Evolutionary conservation across 129 eudicot genomes (phyloP), one percentile per base, ranked within the genome.

Genomic region (Flaveria trinervia): DNA sequence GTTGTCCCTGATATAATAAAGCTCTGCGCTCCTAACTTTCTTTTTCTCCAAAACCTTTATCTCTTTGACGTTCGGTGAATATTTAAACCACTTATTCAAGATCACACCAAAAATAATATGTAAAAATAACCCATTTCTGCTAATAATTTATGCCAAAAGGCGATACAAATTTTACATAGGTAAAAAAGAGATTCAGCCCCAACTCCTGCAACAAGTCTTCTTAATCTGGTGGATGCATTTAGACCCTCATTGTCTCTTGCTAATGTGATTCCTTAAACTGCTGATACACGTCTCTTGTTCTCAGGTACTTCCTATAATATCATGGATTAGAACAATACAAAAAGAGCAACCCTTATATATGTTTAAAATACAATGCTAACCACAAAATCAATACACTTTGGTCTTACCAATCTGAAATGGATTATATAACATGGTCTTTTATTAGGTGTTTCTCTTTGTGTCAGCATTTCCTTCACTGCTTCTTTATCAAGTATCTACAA

Each of bases 21-120:
- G 91, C 86, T 92, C 87, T 49, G 96, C 96, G 88, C 97, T 89
- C 82, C 92, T 86, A 80, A 92, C 97, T 80, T 88, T 89, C 93
- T 86, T 92, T 92, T 88, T 92, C 80, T 92, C 97, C 80, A 92
- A 69, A 72, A 89, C 92, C 76, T 87, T 86, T 82, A 92, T 86
- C 82, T 89, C 93, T 90, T 89, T 92, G 70, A 92, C 83, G 72
- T 86, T 89, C 5, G 96, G 96, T 13, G 96, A 92, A 71, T 92
- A 89, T 87, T 59, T 23, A 83, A 64, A 71, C 22, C 79, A 57
- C 49, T 25, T 70, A 9, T 43, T 77, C 45, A 62, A 11, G 18
- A 62, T 4, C 30, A 65, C 22, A 23, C 33, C 7, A 41, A 61
- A 28, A 10, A 22, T 28, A 59, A 22, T 2, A 36, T 22, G 65